Evolutionary conservation across 371 early-diverging fungal genomes (phyloP), one percentile per base, ranked within the genome.

Genomic region (Homolaphlyctis polyrhiza): DNA sequence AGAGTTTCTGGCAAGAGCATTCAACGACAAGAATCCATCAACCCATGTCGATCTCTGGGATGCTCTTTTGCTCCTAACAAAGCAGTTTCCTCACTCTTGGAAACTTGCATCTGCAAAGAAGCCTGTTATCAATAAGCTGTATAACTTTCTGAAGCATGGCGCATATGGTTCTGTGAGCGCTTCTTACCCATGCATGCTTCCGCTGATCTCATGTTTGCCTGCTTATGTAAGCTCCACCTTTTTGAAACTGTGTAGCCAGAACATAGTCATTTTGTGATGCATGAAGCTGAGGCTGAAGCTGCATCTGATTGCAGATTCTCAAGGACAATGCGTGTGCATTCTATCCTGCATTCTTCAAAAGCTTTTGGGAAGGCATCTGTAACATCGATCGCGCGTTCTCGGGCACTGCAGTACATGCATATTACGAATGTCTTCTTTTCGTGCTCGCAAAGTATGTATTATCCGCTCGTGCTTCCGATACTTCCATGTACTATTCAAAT

Each of bases 131-230:
- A 73, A 82, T 1, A 83, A 88, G 61, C 72, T 93, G 13, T 81
- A 77, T 34, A 67, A 73, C n/a, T 89, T 86, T 66, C 68, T 94
- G 61, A 79, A 84, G 29, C 69, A 72, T 47, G 90, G 86, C 0
- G 73, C 84, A 27, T 81, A 86, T 69, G 91, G 91, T 1, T 86
- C 87, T 6, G 74, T 75, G 0, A 68, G 62, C 18, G 65, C 83
- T 36, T 75, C 88, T 0, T 92, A 86, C 65, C 91, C 92, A 0
- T 86, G 89, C 66, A 63, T 92, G 58, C 64, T 93, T 48, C 82
- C 87, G 0, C 74, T 91, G 11, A 6, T 51, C 32, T 6, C 11
- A 51, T 11, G n/a, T n/a, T n/a, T n/a, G n/a, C 52, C 25, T 51
- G 11, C 52, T 27, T 6, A 32, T 28, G 32, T 21, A 25, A 14